Base-by-base conservation (phyloP, 345 rosid genomes). In the Euphorbia lathyris region DNA sequence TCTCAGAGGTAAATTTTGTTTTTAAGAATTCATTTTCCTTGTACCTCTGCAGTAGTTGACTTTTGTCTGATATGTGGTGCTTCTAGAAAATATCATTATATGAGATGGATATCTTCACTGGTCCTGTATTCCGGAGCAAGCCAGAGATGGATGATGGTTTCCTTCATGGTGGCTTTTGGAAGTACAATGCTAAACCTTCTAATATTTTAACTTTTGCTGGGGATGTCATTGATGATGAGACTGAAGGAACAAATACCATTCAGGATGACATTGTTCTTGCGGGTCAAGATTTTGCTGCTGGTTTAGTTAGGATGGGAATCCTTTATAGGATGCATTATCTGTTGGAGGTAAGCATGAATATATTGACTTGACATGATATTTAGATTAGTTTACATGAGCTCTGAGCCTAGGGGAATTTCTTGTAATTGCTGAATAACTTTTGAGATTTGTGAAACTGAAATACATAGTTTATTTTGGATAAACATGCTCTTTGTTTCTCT, bases 231-330 rank as follows among this genome's bases (percentile, higher is more conserved):
- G 84, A 78, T 82, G 90, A 88, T 25, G 95, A 80, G 65, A 73
- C 77, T 55, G 87, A 86, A 80, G 91, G 79, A 67, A 77, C 78
- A 34, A 86, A 75, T 51, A 91, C 98, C 61, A 89, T 94, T 75
- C 90, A 83, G 84, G 95, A 94, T 61, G 97, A 94, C 81, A 74
- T 91, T 72, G 68, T 83, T 80, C 81, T 94, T 69, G 95, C 95
- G 36, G 85, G 91, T 70, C 98, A 91, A 85, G 98, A 94, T 81
- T 87, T 91, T 83, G 90, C 85, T 58, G 97, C 96, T 23, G 98
- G 96, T 72, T 83, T 94, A 59, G 89, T 91, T 69, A 83, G 93
- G 79, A 94, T 94, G 98, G 98, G 87, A 68, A 82, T 91, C 75
- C 85, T 94, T 72, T 84, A 83, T 50, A 88, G 91, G 80, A 79